Base-by-base conservation (phyloP, 495 filamentous ascomycete species). In the Astrothelium subdiscretum region DNA sequence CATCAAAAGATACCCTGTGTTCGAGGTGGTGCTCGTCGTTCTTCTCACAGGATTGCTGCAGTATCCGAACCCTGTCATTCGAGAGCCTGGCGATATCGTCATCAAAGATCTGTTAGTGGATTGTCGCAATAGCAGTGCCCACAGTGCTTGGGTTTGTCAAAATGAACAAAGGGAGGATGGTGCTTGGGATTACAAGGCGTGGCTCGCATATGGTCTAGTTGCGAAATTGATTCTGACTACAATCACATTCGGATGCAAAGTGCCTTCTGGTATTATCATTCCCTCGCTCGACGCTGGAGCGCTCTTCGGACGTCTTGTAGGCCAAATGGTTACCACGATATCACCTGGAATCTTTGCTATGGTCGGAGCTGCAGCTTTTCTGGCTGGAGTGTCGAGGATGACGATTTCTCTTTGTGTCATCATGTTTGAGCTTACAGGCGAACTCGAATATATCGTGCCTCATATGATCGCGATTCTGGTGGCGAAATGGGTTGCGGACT, bases 261-360 rank as follows among this genome's bases (percentile, higher is more conserved):
- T 84, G 18, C 81, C 81, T 0, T 80, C 78, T 8, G 81, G 81
- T 20, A 75, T 84, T 62, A 84, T 84, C 70, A 83, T 83, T 60
- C 81, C 81, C 1, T 79, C 81, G 13, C 76, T 84, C 22, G 80
- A 81, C 58, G 79, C 77, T 11, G 81, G 81, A 11, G 79, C 81
- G 11, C 75, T 84, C 54, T 83, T 81, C 62, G 81, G 81, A 24
- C 73, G 81, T 2, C 74, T 84, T 3, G 65, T 84, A 15, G 81
- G 81, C 4, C 80, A 84, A 68, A 70, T 68, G 32, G 70, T 81
- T 26, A 65, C 71, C 3, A 64, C 66, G 31, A 81, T 80, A 20
- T 79, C 78, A 1, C 79, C 81, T 0, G 81, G 81, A 26, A 82
- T 84, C 60, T 84, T 83, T 66, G 81, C 81, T 64, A 83, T 83